phyloP scores from a whole-genome alignment of 1,284 basidiomycete species.

The Ceratorhiza oryzae-sativae region DNA sequence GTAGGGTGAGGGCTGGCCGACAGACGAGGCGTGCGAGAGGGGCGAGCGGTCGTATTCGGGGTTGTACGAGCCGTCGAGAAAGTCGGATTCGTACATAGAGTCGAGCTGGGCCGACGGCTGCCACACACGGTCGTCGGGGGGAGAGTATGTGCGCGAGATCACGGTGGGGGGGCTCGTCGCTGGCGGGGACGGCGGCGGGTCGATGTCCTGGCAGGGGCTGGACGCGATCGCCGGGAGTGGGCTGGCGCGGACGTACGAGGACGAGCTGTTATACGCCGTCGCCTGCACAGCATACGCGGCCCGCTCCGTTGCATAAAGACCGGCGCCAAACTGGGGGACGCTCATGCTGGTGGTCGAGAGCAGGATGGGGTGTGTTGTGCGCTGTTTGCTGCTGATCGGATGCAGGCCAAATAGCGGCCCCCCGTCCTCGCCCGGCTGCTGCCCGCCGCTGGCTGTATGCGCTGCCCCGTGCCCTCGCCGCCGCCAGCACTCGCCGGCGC shows the following conservation, averaged over 20 bases:
- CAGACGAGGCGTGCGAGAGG: conserved; percentile 12
- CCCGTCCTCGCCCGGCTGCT: not conserved
- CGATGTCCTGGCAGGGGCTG: not conserved
- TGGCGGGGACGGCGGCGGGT: conserved; percentile 33
- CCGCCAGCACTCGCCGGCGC: not conserved
- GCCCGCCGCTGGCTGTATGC: conserved; percentile 1
- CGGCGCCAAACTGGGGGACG: conserved; percentile 6
- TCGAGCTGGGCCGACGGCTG: conserved; percentile 32
- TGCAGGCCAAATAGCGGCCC: not conserved
- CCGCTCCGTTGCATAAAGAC: conserved; percentile 8
- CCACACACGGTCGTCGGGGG: not conserved
- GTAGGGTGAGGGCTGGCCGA: conserved; percentile 16
- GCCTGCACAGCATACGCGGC: conserved; percentile 25
- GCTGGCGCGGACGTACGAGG: conserved; percentile 3
- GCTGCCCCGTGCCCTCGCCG: not conserved
- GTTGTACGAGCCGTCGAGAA: conserved; percentile 23
- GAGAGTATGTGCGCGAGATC: conserved; percentile 16
- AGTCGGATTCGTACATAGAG: conserved; percentile 35
- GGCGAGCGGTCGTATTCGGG: conserved; percentile 35
- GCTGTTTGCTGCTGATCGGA: not conserved
- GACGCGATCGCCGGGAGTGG: not conserved
- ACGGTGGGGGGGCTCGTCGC: conserved; percentile 37
- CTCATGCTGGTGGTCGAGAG: conserved; percentile 20
- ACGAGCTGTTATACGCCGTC: not conserved
- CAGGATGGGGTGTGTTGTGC: not conserved